Base-by-base conservation (phyloP, 148 eudicot genomes). In the Chenopodium berlandieri region DNA sequence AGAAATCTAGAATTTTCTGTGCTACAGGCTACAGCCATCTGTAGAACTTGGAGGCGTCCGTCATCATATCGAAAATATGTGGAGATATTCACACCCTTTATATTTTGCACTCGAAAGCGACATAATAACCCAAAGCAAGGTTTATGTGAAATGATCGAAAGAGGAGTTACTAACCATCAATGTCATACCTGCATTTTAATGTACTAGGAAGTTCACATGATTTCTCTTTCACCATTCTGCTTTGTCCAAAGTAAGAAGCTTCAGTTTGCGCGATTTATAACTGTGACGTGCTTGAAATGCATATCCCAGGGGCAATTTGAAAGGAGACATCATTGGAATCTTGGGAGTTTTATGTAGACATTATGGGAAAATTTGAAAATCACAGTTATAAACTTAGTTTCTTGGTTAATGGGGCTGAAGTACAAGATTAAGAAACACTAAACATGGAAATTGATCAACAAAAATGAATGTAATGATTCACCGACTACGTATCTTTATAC, bases 401-500 rank as follows among this genome's bases (percentile, higher is more conserved):
- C 27, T 54, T 7, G 3, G 19, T 47, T 2, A 13, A 75, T 30
- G 44, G 25, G 16, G 71, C 22, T 10, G 1, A 67, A 14, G 19
- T 72, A 72, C 54, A 72, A 54, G 10, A 34, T 19, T 12, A 19
- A 72, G 4, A 40, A 37, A 22, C n/a, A 19, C 2, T 40, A 54
- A 37, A 22, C 4, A 20, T 5, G 10, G 30, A n/a, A 25, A 23
- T 4, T 48, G 37, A 10, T 22, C 9, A 23, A 32, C 58, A 44
- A 65, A 25, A 79, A 56, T 80, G 48, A 71, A n/a, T 54, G 34
- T 16, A 80, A 80, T 71, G 32, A 58, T 40, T 40, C 27, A 56
- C 37, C 8, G 37, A 58, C 67, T 50, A 30, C 37, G 19, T 14
- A 77, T 77, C 50, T 77, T 82, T 77, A 70, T 66, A 77, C 76